Evolutionary conservation across 768 basidiomycete species (phyloP).

Genomic region (Russula vinacea): DNA sequence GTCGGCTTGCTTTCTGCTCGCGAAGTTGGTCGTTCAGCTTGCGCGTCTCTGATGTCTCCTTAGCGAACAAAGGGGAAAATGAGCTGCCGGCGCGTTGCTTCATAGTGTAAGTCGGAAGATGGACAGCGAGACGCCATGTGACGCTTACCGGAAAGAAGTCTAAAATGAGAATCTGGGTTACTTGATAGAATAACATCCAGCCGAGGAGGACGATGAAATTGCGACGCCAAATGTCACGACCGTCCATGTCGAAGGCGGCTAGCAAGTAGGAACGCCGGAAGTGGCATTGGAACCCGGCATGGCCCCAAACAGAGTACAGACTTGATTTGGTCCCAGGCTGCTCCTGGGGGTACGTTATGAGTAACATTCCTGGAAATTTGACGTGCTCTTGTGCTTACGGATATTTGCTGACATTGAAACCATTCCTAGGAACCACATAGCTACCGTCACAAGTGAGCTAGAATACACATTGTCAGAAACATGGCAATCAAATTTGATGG

Average conservation of each 20-base stretch:
- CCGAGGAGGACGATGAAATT: conserved; percentile 69
- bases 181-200: conserved; percentile 68
- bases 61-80: conserved; percentile 52
- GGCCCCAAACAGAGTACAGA: conserved; percentile 73
- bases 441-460: conserved; percentile 64
- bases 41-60: conserved; percentile 52
- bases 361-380: conserved; percentile 20
- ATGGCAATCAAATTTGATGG: conserved; percentile 15
- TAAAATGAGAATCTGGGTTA: conserved; percentile 62
- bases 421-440: conserved; percentile 64
- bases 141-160: conserved; percentile 58
- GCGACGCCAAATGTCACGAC: conserved; percentile 58
- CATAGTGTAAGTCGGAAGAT: not conserved
- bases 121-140: conserved; percentile 1
- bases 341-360: conserved; percentile 33
- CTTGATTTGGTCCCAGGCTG: conserved; percentile 62
- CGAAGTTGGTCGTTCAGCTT: conserved; percentile 52
- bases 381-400: conserved; percentile 45
- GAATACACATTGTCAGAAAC: conserved; percentile 19
- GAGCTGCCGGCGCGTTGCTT: conserved; percentile 26
- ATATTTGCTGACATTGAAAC: conserved; percentile 53
- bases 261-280: conserved; percentile 59
- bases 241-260: conserved; percentile 49
- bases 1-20: conserved; percentile 47
- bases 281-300: conserved; percentile 53